Percentiles rank a stretch among this genome's conserved stretches.
phyloP scores from a whole-genome alignment of 352 stramenopile species.

The Phytophthora pisi region DNA sequence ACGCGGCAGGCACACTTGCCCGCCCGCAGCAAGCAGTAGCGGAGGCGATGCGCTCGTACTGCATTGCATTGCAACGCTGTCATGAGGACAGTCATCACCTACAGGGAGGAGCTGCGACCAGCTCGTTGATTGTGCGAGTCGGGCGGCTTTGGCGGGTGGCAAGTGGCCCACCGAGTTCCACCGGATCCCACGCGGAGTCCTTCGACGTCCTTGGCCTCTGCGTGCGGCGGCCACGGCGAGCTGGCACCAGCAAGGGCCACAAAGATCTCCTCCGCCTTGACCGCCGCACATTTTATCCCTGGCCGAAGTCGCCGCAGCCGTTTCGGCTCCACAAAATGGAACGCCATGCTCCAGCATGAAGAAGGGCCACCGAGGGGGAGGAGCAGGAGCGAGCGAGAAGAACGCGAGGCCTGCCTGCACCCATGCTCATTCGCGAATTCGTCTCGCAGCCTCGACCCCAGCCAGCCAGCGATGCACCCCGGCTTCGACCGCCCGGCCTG shows the following conservation, averaged over 20 bases:
- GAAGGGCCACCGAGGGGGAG: slow-evolving; percentile 26
- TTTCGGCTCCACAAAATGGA: slow-evolving; percentile 36
- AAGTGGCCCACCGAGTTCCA: background rate
- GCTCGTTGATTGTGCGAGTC: background rate
- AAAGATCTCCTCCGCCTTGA: slow-evolving; percentile 11
- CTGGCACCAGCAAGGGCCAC: slow-evolving; percentile 11
- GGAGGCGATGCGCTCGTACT: background rate
- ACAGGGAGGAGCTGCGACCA: background rate
- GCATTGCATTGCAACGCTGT: background rate
- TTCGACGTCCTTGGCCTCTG: background rate
- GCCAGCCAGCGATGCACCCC: slow-evolving; percentile 13
- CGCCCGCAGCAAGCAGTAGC: background rate
- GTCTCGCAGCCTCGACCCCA: background rate
- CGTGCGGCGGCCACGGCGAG: background rate
- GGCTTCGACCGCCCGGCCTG: slow-evolving; percentile 15
- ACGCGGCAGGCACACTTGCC: background rate
- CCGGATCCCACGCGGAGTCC: slow-evolving; percentile 7
- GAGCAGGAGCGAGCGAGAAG: slow-evolving; percentile 17
- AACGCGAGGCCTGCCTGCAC: slow-evolving; percentile 8
- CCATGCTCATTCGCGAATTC: slow-evolving; percentile 36
- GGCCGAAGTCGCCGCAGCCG: slow-evolving; percentile 14
- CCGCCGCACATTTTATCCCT: slow-evolving; percentile 16
- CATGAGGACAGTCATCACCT: too few relatives aligned
- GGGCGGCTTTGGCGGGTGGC: background rate
- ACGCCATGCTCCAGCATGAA: slow-evolving; percentile 15